phyloP scores from a whole-genome alignment of 192 early-diverging fungal species.

The Backusella circina region DNA sequence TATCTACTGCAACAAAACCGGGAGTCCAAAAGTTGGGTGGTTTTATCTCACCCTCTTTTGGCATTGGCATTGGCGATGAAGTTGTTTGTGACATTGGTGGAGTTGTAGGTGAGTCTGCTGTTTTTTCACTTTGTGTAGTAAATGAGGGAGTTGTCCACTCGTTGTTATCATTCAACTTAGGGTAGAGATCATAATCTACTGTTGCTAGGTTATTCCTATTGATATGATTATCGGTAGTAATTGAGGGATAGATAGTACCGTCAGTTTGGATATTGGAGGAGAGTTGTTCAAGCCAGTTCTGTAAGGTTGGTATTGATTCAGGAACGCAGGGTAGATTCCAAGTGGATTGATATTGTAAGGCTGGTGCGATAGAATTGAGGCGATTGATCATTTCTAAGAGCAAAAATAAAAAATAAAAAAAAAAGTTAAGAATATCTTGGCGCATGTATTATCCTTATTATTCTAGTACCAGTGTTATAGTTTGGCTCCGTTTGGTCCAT shows the following conservation, averaged over 20 bases:
- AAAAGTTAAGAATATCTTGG: neutral
- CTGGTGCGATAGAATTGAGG: conserved; percentile 8
- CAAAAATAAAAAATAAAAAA: neutral
- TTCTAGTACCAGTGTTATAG: conserved; percentile 17
- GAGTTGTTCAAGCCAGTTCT: conserved; percentile 25
- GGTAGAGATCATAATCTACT: neutral
- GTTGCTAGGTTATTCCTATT: neutral
- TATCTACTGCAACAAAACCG: neutral
- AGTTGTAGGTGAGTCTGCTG: neutral
- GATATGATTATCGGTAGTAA: neutral
- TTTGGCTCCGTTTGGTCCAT: conserved; percentile 7
- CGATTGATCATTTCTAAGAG: conserved; percentile 24
- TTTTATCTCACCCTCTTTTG: neutral
- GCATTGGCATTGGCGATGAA: neutral
- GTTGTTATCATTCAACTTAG: neutral
- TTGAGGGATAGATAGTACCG: conserved; percentile 11
- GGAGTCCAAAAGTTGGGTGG: conserved; percentile 1
- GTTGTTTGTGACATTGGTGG: neutral
- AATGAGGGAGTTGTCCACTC: neutral
- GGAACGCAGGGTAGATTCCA: conserved; percentile 7
- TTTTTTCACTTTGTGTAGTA: neutral
- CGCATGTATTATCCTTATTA: neutral
- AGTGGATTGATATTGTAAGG: neutral
- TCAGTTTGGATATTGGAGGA: conserved; percentile 22
- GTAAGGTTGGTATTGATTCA: conserved; percentile 9